These are phyloP conservation scores for Exophiala lecanii-corni DNA, from an alignment of 2,329 filamentous ascomycete species.

Conservation along the genomic window DNA sequence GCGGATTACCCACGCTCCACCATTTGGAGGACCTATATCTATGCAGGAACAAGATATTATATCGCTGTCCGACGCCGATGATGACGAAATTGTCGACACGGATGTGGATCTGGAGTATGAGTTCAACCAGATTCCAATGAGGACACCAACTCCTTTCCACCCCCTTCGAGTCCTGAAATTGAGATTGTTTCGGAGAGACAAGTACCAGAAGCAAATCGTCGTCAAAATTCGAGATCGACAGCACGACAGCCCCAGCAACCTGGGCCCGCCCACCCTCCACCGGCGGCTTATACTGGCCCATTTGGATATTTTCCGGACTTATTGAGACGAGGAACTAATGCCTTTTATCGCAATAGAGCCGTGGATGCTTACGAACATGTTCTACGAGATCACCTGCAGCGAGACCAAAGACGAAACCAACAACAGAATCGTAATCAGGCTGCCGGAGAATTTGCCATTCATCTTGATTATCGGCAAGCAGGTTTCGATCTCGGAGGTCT, in stretches of 20 bases:
- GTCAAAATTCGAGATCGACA: slow-evolving; percentile 6
- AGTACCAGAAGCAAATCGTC: slow-evolving; percentile 8
- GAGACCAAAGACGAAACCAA: slow-evolving; percentile 22
- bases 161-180: slow-evolving; percentile 44
- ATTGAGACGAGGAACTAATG: slow-evolving; percentile 5
- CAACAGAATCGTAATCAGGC: slow-evolving; percentile 18
- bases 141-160: not conserved
- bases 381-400: slow-evolving; percentile 18
- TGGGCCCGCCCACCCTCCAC: slow-evolving; percentile 15
- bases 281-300: slow-evolving; percentile 12
- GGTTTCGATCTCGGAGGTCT: slow-evolving; percentile 38
- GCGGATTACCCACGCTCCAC: too few species aligned
- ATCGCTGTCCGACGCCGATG: slow-evolving; percentile 3
- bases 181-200: slow-evolving; percentile 38
- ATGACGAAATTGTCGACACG: slow-evolving; percentile 1
- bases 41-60: slow-evolving; percentile 1
- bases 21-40: too few species aligned
- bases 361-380: slow-evolving; percentile 8
- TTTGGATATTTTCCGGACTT: slow-evolving; percentile 13
- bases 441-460: slow-evolving; percentile 19
- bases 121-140: not conserved
- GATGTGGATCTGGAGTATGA: not conserved
- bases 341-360: too few species aligned
- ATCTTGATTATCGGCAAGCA: slow-evolving; percentile 38
- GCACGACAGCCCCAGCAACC: slow-evolving; percentile 28